Conservation (phyloP, 169 alveolate genomes). For the Miamiensis avidus region DNA sequence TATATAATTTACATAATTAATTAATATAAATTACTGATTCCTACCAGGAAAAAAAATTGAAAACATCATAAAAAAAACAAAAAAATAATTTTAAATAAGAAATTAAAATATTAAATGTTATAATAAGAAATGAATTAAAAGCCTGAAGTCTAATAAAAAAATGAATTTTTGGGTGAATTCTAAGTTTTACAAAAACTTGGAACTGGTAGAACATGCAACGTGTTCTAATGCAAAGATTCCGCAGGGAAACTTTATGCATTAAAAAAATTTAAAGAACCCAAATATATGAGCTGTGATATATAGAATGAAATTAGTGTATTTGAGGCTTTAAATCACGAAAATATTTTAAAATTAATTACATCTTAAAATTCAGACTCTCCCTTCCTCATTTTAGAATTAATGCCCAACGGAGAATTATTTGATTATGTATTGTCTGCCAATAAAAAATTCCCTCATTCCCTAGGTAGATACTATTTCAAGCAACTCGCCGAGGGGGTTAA, state of each 20-base stretch:
- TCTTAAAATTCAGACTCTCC: background rate
- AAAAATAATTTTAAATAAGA: too few species aligned
- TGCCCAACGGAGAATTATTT: constrained; percentile 23
- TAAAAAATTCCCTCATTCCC: constrained; percentile 7
- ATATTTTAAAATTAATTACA: too few species aligned
- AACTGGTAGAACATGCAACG: background rate
- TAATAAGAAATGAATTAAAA: too few species aligned
- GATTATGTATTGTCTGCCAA: background rate
- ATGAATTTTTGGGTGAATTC: background rate
- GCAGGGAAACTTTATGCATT: background rate
- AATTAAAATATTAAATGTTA: too few species aligned
- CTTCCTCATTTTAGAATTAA: background rate
- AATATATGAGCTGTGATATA: background rate
- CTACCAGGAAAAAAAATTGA: too few species aligned
- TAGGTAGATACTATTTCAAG: constrained; percentile 33
- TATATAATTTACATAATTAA: too few species aligned
- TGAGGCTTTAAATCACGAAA: background rate
- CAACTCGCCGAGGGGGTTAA: constrained; percentile 46
- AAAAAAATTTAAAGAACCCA: background rate
- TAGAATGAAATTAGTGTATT: background rate
- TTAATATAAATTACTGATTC: too few species aligned
- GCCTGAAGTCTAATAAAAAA: too few species aligned
- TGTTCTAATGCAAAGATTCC: background rate
- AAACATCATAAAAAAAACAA: too few species aligned
- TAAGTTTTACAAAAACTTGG: background rate